Conservation (phyloP, 2,329 filamentous ascomycete species). For the Cladosporium colombiae region DNA sequence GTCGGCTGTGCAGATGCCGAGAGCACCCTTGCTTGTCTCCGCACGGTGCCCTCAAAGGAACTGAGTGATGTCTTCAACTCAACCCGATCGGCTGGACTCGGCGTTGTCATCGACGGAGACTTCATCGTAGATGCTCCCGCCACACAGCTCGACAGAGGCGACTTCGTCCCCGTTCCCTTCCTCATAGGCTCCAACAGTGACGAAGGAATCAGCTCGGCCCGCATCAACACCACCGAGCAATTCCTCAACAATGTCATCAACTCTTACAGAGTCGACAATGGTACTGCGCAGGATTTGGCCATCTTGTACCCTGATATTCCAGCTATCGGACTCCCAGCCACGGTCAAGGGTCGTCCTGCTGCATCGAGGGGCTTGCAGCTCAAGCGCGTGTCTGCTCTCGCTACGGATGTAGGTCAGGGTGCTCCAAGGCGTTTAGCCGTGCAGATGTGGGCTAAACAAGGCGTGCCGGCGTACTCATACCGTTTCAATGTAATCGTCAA, state of each 20-base stretch:
- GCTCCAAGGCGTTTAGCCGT: slow-evolving; percentile 26
- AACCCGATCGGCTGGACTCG: slow-evolving; percentile 27
- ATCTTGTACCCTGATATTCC: slow-evolving; percentile 36
- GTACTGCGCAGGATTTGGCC: slow-evolving; percentile 39
- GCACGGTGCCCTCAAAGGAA: slow-evolving; percentile 24
- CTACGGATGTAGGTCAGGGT: slow-evolving; percentile 26
- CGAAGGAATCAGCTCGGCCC: slow-evolving; percentile 27
- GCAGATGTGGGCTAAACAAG: slow-evolving; percentile 28
- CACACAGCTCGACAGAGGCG: slow-evolving; percentile 27
- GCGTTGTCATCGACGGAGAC: slow-evolving; percentile 31
- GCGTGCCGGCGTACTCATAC: slow-evolving; percentile 41
- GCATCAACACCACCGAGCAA: slow-evolving; percentile 29
- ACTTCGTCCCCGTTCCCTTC: slow-evolving; percentile 32
- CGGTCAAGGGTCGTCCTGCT: slow-evolving; percentile 24
- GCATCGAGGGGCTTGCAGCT: slow-evolving; percentile 27
- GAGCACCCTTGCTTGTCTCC: slow-evolving; percentile 40
- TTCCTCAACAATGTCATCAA: slow-evolving; percentile 25
- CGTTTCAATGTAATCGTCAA: slow-evolving; percentile 47
- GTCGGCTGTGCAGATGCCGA: slow-evolving; percentile 27
- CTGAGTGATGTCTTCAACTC: slow-evolving; percentile 33
- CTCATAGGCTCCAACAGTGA: slow-evolving; percentile 33
- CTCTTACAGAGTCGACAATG: slow-evolving; percentile 32
- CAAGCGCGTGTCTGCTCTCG: slow-evolving; percentile 27
- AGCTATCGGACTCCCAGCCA: slow-evolving; percentile 31
- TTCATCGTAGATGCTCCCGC: slow-evolving; percentile 27